A percentile compares a stretch with the other conserved stretches of the same genome.
Conservation (phyloP, 2,329 filamentous ascomycete genomes). For the Epichloe sp. region DNA sequence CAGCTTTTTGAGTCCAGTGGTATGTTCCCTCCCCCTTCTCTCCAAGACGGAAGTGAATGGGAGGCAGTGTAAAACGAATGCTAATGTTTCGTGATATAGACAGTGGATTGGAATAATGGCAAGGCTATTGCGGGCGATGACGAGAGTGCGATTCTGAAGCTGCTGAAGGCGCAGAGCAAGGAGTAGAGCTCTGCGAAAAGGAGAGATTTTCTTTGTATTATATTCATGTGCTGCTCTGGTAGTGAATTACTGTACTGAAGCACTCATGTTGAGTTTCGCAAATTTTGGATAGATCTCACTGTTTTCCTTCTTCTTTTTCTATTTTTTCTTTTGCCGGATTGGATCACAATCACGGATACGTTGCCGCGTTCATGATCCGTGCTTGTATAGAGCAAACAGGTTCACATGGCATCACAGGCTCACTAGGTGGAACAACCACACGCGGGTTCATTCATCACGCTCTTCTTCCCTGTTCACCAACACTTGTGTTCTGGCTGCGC, state of each 20-base stretch:
- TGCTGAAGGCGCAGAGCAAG: slow-evolving; percentile 42
- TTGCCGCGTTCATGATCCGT: not conserved
- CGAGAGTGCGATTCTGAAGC: slow-evolving; percentile 78
- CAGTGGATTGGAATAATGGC: slow-evolving; percentile 91
- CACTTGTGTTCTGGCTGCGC: not conserved
- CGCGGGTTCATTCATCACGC: not conserved
- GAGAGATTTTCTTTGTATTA: not conserved
- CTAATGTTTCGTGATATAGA: slow-evolving; percentile 16
- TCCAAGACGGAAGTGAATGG: not conserved
- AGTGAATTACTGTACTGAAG: not conserved
- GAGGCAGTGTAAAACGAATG: not conserved
- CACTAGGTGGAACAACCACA: not conserved
- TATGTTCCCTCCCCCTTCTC: slow-evolving; percentile 32
- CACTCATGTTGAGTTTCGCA: not conserved
- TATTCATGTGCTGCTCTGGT: not conserved
- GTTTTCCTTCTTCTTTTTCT: not conserved
- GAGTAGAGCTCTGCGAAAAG: not conserved
- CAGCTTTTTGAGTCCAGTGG: slow-evolving; percentile 63
- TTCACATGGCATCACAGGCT: not conserved
- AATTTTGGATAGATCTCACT: not conserved
- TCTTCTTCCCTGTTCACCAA: not conserved
- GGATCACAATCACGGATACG: not conserved
- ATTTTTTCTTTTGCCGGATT: not conserved
- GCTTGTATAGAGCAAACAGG: not conserved
- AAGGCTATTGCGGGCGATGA: slow-evolving; percentile 65